Percentiles rank a stretch among this genome's conserved stretches.
These are phyloP conservation scores for Penicillium paradoxum DNA, from an alignment of 495 filamentous ascomycete genomes.

Conservation along the genomic window DNA sequence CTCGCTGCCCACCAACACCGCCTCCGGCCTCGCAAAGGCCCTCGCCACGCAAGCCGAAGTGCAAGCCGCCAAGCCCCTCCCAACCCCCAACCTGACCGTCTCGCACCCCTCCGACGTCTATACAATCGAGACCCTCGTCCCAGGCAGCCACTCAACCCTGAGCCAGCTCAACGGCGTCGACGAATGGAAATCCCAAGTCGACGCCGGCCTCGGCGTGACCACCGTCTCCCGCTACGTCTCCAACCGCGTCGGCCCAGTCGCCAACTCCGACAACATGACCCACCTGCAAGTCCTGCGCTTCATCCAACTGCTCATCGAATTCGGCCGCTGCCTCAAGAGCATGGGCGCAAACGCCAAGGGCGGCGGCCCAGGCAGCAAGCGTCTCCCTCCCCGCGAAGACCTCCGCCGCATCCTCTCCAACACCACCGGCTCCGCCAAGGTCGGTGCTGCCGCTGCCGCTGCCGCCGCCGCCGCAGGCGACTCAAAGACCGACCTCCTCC, in stretches of 20 bases:
- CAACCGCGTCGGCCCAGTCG: conserved; percentile 52
- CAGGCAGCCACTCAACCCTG: conserved; percentile 42
- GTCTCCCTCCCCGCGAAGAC: conserved; percentile 37
- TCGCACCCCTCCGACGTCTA: conserved; percentile 78
- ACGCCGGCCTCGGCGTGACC: conserved; percentile 48
- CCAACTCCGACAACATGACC: conserved; percentile 50
- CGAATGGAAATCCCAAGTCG: conserved; percentile 69
- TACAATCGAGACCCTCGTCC: conserved; percentile 60
- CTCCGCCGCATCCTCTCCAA: conserved; percentile 39
- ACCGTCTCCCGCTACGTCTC: conserved; percentile 65
- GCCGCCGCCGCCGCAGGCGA: conserved; percentile 1
- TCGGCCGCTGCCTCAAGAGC: conserved; percentile 47
- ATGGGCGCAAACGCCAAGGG: conserved; percentile 21
- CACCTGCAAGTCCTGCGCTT: conserved; percentile 55
- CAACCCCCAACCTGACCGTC: conserved; percentile 67
- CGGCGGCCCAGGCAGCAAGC: conserved; percentile 34
- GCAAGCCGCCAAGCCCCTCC: conserved; percentile 71
- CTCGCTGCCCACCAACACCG: conserved; percentile 50
- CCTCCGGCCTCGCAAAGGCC: conserved; percentile 59
- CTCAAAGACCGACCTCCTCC: conserved; percentile 25
- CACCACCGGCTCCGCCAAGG: conserved; percentile 19
- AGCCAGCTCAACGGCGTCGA: conserved; percentile 56
- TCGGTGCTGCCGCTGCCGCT: conserved; percentile 6
- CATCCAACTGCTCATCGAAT: conserved; percentile 59
- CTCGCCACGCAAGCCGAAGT: conserved; percentile 59